Evolutionary conservation across 345 rosid species (phyloP), one percentile per base, ranked within the genome.

Genomic region (Leavenworthia alabamica): DNA sequence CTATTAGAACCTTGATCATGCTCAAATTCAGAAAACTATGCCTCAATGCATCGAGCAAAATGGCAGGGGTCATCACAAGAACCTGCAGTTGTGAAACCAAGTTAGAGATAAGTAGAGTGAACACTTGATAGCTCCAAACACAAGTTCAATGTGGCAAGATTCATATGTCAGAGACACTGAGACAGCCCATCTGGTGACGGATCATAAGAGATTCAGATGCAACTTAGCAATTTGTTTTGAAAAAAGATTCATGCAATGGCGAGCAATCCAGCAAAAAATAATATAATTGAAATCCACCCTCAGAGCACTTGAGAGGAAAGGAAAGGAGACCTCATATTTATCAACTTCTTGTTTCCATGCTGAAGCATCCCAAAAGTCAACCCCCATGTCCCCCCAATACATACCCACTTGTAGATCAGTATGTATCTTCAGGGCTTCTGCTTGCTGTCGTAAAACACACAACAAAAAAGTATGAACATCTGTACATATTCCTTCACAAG

Each of bases 31-130:
- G 73, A 68, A 80, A 79, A 74, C 82, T 59, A 52, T 71, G 94
- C 71, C 91, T 83, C 79, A 93, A 77, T 53, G 88, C 80, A 64
- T 39, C 8, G 4, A 93, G 91, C 70, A 93, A 77, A 73, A 93
- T 85, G 17, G 77, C 85, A 13, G 91, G 99, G 8, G 99, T 93
- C 99, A 93, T 89, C 71, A 93, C 96, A 73, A 89, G 82, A 51
- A 92, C 93, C 98, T 92, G 69, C 15, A 65, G 39, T 50, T 37
- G 26, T 31, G 27, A 55, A 57, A 62, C 13, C 32, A 44, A 35
- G 2, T 11, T 5, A 16, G 2, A 27, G 11, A 20, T 29, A 54
- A 28, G 37, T 12, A 54, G 50, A 60, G 5, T 42, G 46, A 68
- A n/a, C 19, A 51, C 43, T 43, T 59, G 5, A 60, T 43, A 16